Conservation (phyloP, 208 protist genomes). For the Wallacemonas sp. region DNA sequence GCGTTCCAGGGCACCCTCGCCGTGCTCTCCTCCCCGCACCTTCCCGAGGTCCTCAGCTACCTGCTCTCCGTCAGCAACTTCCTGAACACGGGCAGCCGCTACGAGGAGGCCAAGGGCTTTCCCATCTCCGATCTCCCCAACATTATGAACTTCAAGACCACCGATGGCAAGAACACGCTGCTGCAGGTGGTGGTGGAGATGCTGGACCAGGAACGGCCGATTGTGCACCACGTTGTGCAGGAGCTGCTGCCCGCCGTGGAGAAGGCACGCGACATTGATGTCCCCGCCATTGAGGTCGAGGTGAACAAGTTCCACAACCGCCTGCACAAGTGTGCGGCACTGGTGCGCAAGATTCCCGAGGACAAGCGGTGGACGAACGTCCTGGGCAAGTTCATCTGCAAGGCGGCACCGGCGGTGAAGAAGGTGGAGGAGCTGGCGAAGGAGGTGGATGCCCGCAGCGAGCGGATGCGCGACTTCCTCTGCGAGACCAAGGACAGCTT, state of each 20-base stretch:
- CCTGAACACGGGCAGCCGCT: slow-evolving; percentile 76
- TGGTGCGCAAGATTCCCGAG: slow-evolving; percentile 50
- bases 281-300: slow-evolving; percentile 56
- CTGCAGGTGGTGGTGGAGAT: slow-evolving; percentile 57
- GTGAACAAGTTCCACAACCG: slow-evolving; percentile 40
- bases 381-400: slow-evolving; percentile 67
- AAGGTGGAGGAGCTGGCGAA: slow-evolving; percentile 46
- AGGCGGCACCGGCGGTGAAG: slow-evolving; percentile 45
- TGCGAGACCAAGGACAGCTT: slow-evolving; percentile 56
- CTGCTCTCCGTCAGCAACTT: slow-evolving; percentile 76
- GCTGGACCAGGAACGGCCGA: slow-evolving; percentile 36
- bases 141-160: slow-evolving; percentile 70
- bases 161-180: slow-evolving; percentile 63
- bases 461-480: slow-evolving; percentile 50
- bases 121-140: slow-evolving; percentile 68
- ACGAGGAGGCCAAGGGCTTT: slow-evolving; percentile 74
- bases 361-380: slow-evolving; percentile 59
- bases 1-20: slow-evolving; percentile 40
- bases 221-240: slow-evolving; percentile 39
- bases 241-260: slow-evolving; percentile 68
- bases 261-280: slow-evolving; percentile 51
- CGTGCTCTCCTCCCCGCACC: slow-evolving; percentile 41
- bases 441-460: slow-evolving; percentile 44
- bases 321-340: slow-evolving; percentile 46
- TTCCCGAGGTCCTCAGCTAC: slow-evolving; percentile 61